Percentiles rank a stretch among this genome's conserved stretches.
These are phyloP conservation scores for Panus rudis DNA, from an alignment of 768 basidiomycete genomes.

Conservation along the genomic window DNA sequence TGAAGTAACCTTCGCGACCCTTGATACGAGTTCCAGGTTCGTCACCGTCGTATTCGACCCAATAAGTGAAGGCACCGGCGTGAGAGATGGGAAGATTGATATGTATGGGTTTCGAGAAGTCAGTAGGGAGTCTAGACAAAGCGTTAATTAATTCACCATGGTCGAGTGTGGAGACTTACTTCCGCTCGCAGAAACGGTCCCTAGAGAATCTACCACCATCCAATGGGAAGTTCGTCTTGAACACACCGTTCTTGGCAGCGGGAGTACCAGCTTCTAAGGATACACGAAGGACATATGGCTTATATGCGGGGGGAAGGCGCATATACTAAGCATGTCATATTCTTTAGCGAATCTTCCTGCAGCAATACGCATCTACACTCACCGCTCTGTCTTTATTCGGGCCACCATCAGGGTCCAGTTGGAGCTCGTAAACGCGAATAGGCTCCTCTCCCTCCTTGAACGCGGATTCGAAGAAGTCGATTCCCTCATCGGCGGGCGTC, in stretches of 20 bases:
- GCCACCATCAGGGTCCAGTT: constrained; percentile 84
- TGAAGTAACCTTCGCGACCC: constrained; percentile 91
- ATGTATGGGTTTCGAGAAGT: constrained; percentile 87
- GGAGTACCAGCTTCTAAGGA: constrained; percentile 89
- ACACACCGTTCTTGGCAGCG: constrained; percentile 82
- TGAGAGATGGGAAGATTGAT: constrained; percentile 95
- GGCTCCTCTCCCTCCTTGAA: constrained; percentile 47
- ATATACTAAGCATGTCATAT: constrained; percentile 62
- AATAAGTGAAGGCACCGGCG: constrained; percentile 93
- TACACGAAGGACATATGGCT: constrained; percentile 87
- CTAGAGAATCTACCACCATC: constrained; percentile 85
- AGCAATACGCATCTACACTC: constrained; percentile 10
- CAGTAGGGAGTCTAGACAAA: constrained; percentile 60
- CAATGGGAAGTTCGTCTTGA: constrained; percentile 95
- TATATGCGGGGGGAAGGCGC: constrained; percentile 85
- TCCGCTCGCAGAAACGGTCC: constrained; percentile 64
- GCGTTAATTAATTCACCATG: constrained; percentile 1
- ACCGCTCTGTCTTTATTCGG: constrained; percentile 83
- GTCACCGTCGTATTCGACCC: constrained; percentile 82
- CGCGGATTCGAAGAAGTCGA: constrained; percentile 75
- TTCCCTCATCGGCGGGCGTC: constrained; percentile 90
- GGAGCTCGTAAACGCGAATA: constrained; percentile 80
- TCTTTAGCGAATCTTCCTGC: no score
- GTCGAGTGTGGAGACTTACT: constrained; percentile 40
- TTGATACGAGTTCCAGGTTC: constrained; percentile 54